These are phyloP conservation scores for Macrophomina pseudophaseolina DNA, from an alignment of 2,329 filamentous ascomycete genomes.

Conservation along the genomic window DNA sequence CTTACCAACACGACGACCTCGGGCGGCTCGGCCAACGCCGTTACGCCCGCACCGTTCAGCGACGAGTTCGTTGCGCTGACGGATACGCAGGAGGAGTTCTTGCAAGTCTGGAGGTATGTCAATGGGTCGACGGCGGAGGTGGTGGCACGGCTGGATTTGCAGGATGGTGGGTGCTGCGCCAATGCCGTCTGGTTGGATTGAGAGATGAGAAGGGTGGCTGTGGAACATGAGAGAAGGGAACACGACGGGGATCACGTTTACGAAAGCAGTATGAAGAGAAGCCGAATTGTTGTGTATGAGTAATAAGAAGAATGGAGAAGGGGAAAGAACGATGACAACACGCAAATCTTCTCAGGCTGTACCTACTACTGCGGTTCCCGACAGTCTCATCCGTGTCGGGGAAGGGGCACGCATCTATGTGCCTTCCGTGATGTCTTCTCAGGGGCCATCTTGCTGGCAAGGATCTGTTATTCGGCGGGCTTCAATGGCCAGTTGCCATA, in stretches of 20 bases:
- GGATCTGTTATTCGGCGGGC: too few relatives aligned
- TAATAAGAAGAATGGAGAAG: neutral
- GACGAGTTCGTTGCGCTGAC: constrained; percentile 42
- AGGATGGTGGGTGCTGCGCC: constrained; percentile 24
- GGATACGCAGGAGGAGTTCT: constrained; percentile 42
- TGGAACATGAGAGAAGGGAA: too few relatives aligned
- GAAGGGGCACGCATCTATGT: too few relatives aligned
- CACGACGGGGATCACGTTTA: too few relatives aligned
- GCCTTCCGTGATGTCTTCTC: too few relatives aligned
- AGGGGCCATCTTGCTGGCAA: too few relatives aligned
- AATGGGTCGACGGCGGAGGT: constrained; percentile 26
- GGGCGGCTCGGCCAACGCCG: constrained; percentile 44
- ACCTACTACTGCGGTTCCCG: too few relatives aligned
- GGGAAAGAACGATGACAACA: too few relatives aligned
- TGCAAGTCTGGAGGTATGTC: constrained; percentile 43
- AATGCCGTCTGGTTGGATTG: constrained; percentile 23
- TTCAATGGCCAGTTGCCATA: too few relatives aligned
- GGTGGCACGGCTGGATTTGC: constrained; percentile 29
- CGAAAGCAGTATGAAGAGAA: neutral
- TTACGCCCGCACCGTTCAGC: constrained; percentile 40
- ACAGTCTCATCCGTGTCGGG: too few relatives aligned
- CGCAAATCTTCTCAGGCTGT: too few relatives aligned
- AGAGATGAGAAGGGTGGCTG: neutral
- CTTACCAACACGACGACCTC: constrained; percentile 39
- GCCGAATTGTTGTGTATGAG: neutral